Base-by-base conservation (phyloP, 2,329 filamentous ascomycete genomes). In the Exophiala lecanii-corni region DNA sequence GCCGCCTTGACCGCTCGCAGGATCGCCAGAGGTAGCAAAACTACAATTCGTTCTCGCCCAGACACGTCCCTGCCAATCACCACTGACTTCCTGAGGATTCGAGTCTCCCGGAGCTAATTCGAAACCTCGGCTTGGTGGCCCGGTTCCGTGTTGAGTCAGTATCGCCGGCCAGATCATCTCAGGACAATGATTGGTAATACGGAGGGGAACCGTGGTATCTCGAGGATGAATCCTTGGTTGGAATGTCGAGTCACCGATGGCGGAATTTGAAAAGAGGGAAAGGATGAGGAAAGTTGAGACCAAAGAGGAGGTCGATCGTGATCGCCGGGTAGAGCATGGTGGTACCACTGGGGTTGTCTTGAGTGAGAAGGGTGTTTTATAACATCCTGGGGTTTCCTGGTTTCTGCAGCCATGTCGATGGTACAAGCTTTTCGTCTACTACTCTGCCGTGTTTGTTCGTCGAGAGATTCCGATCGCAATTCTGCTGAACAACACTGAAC, bases 1-100 rank as follows among this genome's bases (percentile, higher is more conserved):
- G 6, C 72, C 70, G n/a, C 62, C 59, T 25, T 69, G 70, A 54
- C 67, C 62, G 21, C 66, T 68, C 16, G 65, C 63, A 15, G 74
- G 65, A n/a, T 64, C 69, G 39, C 1, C 81, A 36, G 79, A 74
- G 12, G 70, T 70, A 54, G 82, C 79, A 62, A 89, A 87, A 28
- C 77, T 85, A 66, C 87, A 94, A 59, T 92, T 92, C 13, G 86
- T 91, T 41, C 87, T 74, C 9, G 81, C 87, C 87, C 86, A 92
- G 19, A 92, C 71, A 41, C 87, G 78, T 7, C 87, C 87, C 59
- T 86, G 81, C 87, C 86, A 94, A 54, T 87, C 78, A 37, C 75
- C 69, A 9, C 80, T 77, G 17, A 92, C 84, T 40, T 73, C 79
- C 39, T 56, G 54, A 47, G 89, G 68, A 31, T 75, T 74, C 48